Base-by-base conservation (phyloP, 2,329 filamentous ascomycete species). In the Byssothecium circinans region DNA sequence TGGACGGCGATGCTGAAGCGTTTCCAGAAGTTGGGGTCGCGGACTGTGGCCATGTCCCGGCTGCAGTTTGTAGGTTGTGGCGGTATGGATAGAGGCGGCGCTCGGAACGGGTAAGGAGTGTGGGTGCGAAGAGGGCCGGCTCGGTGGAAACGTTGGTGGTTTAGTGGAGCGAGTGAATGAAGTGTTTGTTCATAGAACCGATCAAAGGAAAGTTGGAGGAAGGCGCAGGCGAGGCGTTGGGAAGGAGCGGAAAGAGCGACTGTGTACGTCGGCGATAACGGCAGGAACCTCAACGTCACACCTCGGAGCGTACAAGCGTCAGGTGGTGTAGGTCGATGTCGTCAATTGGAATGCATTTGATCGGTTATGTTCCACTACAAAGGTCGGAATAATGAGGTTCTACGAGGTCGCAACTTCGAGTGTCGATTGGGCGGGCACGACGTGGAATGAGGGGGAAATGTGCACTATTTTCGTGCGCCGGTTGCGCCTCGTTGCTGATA, bases 1-100 rank as follows among this genome's bases (percentile, higher is more conserved):
- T 82, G 81, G 1, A 82, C 78, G 30, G 81, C 81, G 41, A 74
- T 66, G 49, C 78, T 81, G 71, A 84, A 84, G 57, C 81, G 78
- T 46, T 76, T 75, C 81, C 81, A 84, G 69, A 84, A 84, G 40
- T 73, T 74, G 19, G 81, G 81, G 59, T 84, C 81, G 52, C 75
- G 76, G 48, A 79, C 74, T 37, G 73, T 71, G n/a, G 75, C 73
- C 78, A 80, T 80, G 41, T 20, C n/a, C n/a, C 14, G 35, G 17
- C 35, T 37, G 5, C 23, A 6, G 23, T 25, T 25, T 25, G 23
- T 25, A 10, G 23, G 38, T 62, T 40, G 43, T 12, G 22, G n/a
- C 29, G 27, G 30, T 11, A 10, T 10, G 39, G 18, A 20, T 36
- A 20, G n/a, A 41, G 20, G 43, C 14, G 22, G 10, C 15, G 27